Base-by-base conservation (phyloP, 192 early-diverging fungal genomes). In the Coemansia sp. region DNA sequence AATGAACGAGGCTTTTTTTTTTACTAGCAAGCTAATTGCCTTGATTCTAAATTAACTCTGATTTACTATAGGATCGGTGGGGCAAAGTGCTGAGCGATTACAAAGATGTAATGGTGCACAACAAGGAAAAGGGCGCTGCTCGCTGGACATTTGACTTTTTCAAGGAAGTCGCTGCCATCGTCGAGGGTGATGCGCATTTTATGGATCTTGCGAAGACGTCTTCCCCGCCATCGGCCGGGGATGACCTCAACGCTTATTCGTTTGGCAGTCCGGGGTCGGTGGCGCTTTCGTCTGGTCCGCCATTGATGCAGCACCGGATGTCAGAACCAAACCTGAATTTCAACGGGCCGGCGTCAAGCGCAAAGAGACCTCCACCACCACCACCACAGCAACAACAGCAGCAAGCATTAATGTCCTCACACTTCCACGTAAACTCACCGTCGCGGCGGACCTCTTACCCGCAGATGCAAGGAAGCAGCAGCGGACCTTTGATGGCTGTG, bases 61-160 rank as follows among this genome's bases (percentile, higher is more conserved):
- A 53, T 53, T 4, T 56, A 5, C 14, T 58, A 7, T 75, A 83
- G 76, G 81, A 83, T 49, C 81, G 81, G n/a, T 83, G 81, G 81
- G 81, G 81, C 56, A 83, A 83, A 49, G 81, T 83, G 58, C 68
- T 83, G 10, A 77, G 75, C 66, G 81, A 83, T 57, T 83, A 83
- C 66, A 83, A 78, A 64, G 81, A 83, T 41, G 81, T 83, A 5
- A 62, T 83, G 55, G 70, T 83, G 1, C 72, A 83, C 26, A 83
- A 83, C 55, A 83, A 83, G 67, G 81, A 83, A 23, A 83, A 83
- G 68, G 81, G 81, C 23, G 81, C 81, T 2, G 81, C 81, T 7
- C 68, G 81, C 4, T 83, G 81, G 81, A 83, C 81, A 0, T 83
- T 83, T 78, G 81, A 83, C 44, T 83, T 83, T 41, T 83, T 83